Evolutionary conservation across 495 filamentous ascomycete genomes (phyloP).

Genomic region (Penicillium egyptiacum): DNA sequence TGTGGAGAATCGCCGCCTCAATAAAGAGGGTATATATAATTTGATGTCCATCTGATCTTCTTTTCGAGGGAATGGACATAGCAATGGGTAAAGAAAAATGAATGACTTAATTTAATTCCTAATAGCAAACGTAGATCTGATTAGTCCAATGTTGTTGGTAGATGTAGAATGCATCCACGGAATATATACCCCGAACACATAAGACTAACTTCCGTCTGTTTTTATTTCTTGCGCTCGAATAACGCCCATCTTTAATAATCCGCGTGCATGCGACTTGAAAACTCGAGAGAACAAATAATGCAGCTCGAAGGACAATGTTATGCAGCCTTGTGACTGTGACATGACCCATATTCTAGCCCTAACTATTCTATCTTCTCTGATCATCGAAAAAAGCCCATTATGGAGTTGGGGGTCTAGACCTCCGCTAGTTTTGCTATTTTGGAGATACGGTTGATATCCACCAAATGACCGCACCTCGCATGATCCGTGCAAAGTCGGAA

Average conservation of each 20-base stretch:
- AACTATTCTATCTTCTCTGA: neutral
- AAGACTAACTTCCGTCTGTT: neutral
- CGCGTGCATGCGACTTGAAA: neutral
- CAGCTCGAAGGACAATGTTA: neutral
- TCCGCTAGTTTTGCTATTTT: neutral
- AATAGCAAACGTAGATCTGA: neutral
- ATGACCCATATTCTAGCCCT: neutral
- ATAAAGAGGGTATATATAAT: neutral
- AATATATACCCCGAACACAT: neutral
- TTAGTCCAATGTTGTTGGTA: neutral
- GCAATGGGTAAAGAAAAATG: neutral
- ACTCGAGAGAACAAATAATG: neutral
- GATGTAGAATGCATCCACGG: neutral
- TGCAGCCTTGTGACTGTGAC: neutral
- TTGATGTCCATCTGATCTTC: neutral
- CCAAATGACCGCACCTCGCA: neutral
- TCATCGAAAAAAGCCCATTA: neutral
- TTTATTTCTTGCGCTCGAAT: neutral
- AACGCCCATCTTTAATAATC: neutral
- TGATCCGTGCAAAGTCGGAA: neutral
- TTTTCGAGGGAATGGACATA: neutral
- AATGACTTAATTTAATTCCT: neutral
- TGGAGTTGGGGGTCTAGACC: conserved; percentile 6
- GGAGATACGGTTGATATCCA: neutral
- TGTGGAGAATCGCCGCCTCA: conserved; percentile 12